Evolutionary conservation across 2,329 filamentous ascomycete species (phyloP), one percentile per base, ranked within the genome.

Genomic region (Rasamsonia emersonii): DNA sequence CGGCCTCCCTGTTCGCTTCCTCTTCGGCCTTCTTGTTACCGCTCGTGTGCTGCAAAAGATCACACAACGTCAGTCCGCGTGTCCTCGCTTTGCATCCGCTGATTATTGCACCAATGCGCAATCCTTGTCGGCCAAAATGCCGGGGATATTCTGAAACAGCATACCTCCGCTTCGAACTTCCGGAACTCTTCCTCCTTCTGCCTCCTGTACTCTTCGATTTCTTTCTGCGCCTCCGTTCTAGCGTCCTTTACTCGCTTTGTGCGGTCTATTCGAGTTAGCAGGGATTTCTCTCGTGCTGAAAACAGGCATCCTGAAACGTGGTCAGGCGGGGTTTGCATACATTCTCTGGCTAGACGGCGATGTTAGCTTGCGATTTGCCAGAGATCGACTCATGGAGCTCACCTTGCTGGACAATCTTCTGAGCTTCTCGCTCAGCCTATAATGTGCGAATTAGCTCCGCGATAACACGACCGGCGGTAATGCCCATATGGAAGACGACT

Each of bases 391-490:
- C 6, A 7, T 17, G 6, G 14, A 11, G 59, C 68, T 39, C 62
- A 93, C 89, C 84, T 75, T 91, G 86, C 64, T 96, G 89, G 37
- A 98, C 88, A 61, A 98, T 98, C 75, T 95, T 95, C 67, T 94
- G 89, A 40, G 91, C 91, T 64, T 96, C 89, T 65, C 86, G 82
- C 75, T 98, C 91, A 51, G 91, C 88, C 89, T 96, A 48, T 5
- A 10, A 32, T 37, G 9, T 33, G 30, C 32, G 33, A 19, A 26
- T 45, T 23, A 45, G 30, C 39, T 39, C 24, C 33, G 28, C 28
- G 8, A 13, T 20, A n/a, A n/a, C n/a, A n/a, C n/a, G n/a, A n/a
- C n/a, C n/a, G n/a, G n/a, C n/a, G n/a, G n/a, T n/a, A n/a, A n/a
- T n/a, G n/a, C n/a, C n/a, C n/a, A n/a, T n/a, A n/a, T n/a, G n/a